Percentiles rank a stretch among this genome's conserved stretches.
phyloP scores from a whole-genome alignment of 2,329 filamentous ascomycete genomes.

The Colletotrichum sp. region DNA sequence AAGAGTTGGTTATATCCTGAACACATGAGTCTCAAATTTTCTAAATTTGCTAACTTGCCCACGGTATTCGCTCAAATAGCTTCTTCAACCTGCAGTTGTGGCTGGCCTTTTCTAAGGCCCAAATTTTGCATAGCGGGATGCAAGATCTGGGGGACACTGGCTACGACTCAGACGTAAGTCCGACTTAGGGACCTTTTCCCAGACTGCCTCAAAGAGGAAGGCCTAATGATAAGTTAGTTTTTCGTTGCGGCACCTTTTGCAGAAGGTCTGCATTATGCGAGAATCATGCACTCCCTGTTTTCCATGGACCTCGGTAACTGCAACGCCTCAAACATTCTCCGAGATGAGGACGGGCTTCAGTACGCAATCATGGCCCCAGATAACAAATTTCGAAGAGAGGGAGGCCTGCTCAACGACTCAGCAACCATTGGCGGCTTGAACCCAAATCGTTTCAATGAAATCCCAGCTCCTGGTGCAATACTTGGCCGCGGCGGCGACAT shows the following conservation, averaged over 20 bases:
- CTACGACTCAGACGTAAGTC: background rate
- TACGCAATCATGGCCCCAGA: background rate
- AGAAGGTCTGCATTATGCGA: background rate
- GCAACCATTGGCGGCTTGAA: background rate
- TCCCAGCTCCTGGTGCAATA: background rate
- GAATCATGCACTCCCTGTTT: background rate
- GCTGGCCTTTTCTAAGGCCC: background rate
- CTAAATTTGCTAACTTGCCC: background rate
- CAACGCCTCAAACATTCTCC: background rate
- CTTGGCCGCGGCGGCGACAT: background rate
- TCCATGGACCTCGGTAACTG: background rate
- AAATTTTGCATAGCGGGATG: background rate
- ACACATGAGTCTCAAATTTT: no score
- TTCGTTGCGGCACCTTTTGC: background rate
- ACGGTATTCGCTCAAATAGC: background rate
- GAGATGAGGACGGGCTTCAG: background rate
- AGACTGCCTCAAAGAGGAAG: background rate
- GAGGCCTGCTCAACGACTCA: background rate
- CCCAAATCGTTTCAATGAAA: background rate
- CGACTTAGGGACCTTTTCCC: background rate
- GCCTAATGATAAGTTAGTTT: background rate
- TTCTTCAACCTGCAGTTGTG: background rate
- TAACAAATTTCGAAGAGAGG: background rate
- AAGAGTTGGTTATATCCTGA: background rate
- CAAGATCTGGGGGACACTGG: background rate